Percentiles rank a stretch among this genome's conserved stretches.
These are phyloP conservation scores for Phytophthora quininea DNA, from an alignment of 352 stramenopile genomes.

Conservation along the genomic window DNA sequence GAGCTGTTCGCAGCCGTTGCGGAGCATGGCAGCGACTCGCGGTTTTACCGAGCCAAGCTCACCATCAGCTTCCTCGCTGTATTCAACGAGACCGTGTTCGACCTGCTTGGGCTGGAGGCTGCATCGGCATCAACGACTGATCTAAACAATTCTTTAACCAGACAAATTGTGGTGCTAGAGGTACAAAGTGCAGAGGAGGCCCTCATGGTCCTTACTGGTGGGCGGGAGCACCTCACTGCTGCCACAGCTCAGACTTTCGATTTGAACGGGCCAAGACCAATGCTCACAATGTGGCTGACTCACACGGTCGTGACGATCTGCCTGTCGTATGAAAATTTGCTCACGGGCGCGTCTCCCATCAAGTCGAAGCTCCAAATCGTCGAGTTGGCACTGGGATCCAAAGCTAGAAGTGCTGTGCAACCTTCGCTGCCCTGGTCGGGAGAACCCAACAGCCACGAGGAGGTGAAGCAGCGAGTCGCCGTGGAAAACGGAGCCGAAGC, in stretches of 20 bases:
- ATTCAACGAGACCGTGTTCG: slow-evolving; percentile 95
- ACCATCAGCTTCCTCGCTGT: slow-evolving; percentile 91
- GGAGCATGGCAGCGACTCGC: slow-evolving; percentile 28
- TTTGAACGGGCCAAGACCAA: slow-evolving; percentile 24
- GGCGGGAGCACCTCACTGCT: slow-evolving; percentile 49
- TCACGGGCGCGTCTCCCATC: slow-evolving; percentile 30
- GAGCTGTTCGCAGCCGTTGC: slow-evolving; percentile 56
- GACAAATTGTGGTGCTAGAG: slow-evolving; percentile 67
- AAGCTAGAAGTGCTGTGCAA: slow-evolving; percentile 3
- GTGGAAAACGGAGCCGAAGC: slow-evolving; percentile 65
- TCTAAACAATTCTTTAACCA: slow-evolving; percentile 3
- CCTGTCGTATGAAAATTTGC: slow-evolving; percentile 58
- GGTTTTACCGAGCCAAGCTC: slow-evolving; percentile 58
- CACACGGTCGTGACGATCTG: slow-evolving; percentile 76
- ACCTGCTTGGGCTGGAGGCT: slow-evolving; percentile 83
- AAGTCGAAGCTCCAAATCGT: slow-evolving; percentile 82
- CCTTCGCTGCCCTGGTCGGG: slow-evolving; percentile 32
- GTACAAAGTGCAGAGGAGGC: slow-evolving; percentile 70
- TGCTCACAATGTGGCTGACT: slow-evolving; percentile 35
- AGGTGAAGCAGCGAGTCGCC: slow-evolving; percentile 55
- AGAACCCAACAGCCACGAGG: slow-evolving; percentile 31
- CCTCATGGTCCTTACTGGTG: slow-evolving; percentile 60
- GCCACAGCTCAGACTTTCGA: slow-evolving; percentile 20
- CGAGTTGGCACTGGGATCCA: slow-evolving; percentile 49
- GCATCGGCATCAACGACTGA: slow-evolving; percentile 8